Percentiles rank a stretch among this genome's conserved stretches.
These are phyloP conservation scores for Macrolepiota fuliginosa DNA, from an alignment of 768 basidiomycete species.

Conservation along the genomic window DNA sequence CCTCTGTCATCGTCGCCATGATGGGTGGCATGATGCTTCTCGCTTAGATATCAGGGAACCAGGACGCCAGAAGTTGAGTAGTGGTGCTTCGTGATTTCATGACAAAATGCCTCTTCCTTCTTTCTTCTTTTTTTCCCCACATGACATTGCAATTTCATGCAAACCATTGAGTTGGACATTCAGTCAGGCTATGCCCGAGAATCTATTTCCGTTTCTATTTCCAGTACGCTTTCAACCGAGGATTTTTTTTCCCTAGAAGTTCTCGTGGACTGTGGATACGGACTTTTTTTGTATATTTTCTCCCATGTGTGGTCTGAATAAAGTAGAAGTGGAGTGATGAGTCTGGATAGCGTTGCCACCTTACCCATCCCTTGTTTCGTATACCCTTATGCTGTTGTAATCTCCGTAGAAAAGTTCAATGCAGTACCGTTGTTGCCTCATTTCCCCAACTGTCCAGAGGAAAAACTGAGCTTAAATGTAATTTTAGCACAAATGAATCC, in stretches of 20 bases:
- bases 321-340: background rate
- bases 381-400: background rate
- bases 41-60: constrained; percentile 5
- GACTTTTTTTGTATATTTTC: background rate
- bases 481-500: too few species aligned
- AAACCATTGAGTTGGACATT: background rate
- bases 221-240: background rate
- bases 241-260: background rate
- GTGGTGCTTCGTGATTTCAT: background rate
- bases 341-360: background rate
- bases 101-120: background rate
- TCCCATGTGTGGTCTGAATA: background rate
- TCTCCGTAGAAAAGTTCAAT: too few species aligned
- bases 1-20: background rate
- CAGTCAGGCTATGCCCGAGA: background rate
- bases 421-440: too few species aligned
- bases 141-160: background rate
- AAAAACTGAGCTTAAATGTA: too few species aligned
- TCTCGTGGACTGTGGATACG: background rate
- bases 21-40: constrained; percentile 7
- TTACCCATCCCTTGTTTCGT: background rate
- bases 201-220: background rate
- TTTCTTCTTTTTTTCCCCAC: background rate
- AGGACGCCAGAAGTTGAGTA: background rate
- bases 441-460: too few species aligned